Base-by-base conservation (phyloP, 2,329 filamentous ascomycete genomes). In the Cercospora brassicicola region DNA sequence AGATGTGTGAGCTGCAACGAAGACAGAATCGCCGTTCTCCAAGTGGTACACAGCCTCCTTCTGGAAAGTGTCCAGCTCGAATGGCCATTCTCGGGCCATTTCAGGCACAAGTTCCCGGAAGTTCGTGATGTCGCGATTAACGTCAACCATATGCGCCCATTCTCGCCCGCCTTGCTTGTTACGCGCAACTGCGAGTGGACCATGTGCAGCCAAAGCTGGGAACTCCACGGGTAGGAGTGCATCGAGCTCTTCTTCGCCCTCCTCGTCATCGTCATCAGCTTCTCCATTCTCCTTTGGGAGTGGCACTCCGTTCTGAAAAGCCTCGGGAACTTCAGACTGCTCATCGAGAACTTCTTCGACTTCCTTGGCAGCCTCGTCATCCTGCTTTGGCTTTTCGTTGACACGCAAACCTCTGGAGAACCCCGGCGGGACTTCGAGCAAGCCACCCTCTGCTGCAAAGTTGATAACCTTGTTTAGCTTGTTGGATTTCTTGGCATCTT, bases 91-190 rank as follows among this genome's bases (percentile, higher is more conserved):
- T 71, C 91, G 88, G 1, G 95, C 95, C 93, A 98, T 97, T 69
- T 98, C 92, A 0, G 95, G 95, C 7, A 99, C 94, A 42, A 99
- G 84, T 69, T 97, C 94, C 67, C 87, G 85, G 80, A 99, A 98
- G 77, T 98, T 98, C n/a, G 91, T 85, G 75, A 98, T 96, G 62
- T 94, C 92, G 68, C 93, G 88, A 75, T 94, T 94, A 73, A 98
- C 90, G 78, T 99, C 94, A 1, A 99, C 94, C 89, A 99, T 96
- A 81, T 99, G 95, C 62, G 95, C 95, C 94, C 95, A 99, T 81
- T 98, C 93, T 74, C 88, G 90, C 6, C 91, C 91, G 45, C 88
- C 88, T 75, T 91, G 91, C 76, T 90, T 91, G 69, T 89, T 84
- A 68, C 89, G 88, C 8, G 91, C 89, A 62, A 90, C 84, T 20